These are phyloP conservation scores for Suhomyces maxii DNA, from an alignment of 1,139 yeast species.

Conservation along the genomic window DNA sequence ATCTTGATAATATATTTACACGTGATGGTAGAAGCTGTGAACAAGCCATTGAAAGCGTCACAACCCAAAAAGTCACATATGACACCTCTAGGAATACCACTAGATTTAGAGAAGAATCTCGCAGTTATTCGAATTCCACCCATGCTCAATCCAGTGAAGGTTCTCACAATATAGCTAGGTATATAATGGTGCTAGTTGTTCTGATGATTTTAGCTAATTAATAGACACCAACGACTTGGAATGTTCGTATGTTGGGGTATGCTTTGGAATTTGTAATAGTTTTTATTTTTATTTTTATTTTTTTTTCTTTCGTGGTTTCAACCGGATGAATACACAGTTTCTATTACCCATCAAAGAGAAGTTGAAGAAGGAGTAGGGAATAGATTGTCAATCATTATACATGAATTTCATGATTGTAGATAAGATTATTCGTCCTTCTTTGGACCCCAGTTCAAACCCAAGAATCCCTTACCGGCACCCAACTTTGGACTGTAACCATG, in stretches of 20 bases:
- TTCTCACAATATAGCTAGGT: background rate
- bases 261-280: too few relatives aligned
- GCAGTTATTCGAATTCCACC: background rate
- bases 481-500: conserved; percentile 36
- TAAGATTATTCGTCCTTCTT: conserved; percentile 45
- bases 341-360: too few relatives aligned
- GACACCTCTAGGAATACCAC: background rate
- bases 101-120: background rate
- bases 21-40: conserved; percentile 33
- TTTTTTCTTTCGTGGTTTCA: too few relatives aligned
- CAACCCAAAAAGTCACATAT: background rate
- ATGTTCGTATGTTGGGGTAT: too few relatives aligned
- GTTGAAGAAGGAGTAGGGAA: too few relatives aligned
- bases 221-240: too few relatives aligned
- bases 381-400: too few relatives aligned
- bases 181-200: too few relatives aligned
- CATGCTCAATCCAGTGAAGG: background rate
- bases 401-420: too few relatives aligned
- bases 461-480: conserved; percentile 52
- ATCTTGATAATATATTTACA: conserved; percentile 21
- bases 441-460: conserved; percentile 87
- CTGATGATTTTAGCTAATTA: too few relatives aligned
- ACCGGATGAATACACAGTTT: too few relatives aligned
- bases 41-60: conserved; percentile 7
- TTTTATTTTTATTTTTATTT: too few relatives aligned